A percentile compares a stretch with the other conserved stretches of the same genome.
These are phyloP conservation scores for Favolaschia claudopus DNA, from an alignment of 768 basidiomycete genomes.

Conservation along the genomic window DNA sequence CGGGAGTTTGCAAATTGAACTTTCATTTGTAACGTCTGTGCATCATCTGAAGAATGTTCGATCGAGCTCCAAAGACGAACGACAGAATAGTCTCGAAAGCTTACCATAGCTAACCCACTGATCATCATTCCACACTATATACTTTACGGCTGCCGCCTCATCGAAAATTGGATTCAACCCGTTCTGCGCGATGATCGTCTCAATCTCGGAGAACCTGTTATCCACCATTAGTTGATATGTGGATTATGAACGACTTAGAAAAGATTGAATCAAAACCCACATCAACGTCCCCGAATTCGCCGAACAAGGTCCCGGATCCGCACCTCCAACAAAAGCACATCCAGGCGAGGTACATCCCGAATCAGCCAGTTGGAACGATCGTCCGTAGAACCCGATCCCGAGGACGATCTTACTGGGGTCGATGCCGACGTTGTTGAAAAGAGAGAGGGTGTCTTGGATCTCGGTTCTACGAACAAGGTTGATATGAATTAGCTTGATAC, in stretches of 20 bases:
- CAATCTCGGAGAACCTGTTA: not conserved
- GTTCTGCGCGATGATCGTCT: not conserved
- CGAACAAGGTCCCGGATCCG: not conserved
- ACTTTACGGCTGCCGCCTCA: not conserved
- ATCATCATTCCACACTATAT: not conserved
- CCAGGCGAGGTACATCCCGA: not conserved
- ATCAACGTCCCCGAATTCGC: slow-evolving; percentile 4
- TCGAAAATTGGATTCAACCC: not conserved
- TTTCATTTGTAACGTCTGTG: not conserved
- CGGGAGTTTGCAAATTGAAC: not conserved
- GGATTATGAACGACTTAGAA: no score
- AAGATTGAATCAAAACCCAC: no score
- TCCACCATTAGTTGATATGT: no score
- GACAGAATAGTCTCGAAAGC: no score
- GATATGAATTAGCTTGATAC: no score
- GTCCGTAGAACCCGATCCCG: slow-evolving; percentile 10
- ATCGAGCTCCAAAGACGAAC: not conserved
- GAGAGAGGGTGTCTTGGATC: no score
- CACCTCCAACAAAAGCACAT: not conserved
- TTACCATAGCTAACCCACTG: no score
- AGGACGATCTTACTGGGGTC: not conserved
- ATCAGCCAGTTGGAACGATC: not conserved
- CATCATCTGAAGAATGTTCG: not conserved
- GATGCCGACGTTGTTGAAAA: slow-evolving; percentile 4
- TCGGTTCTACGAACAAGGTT: no score